Percentiles rank a stretch among this genome's conserved stretches.
Evolutionary conservation across 148 eudicot species (phyloP).

Genomic region (Oxyria digyna): DNA sequence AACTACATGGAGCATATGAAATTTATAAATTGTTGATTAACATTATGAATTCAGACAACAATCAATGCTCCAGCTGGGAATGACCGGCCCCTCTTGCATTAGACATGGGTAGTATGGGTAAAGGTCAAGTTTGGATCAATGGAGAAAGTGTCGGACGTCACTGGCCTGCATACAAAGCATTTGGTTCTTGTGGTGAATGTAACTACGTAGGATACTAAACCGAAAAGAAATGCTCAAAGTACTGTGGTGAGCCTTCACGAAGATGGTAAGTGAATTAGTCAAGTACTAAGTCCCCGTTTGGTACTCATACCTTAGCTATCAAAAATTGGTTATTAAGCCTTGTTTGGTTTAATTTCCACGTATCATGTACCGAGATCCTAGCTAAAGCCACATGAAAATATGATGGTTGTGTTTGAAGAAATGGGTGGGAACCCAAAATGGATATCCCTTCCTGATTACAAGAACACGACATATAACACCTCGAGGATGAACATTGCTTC

Average conservation of each 20-base stretch:
- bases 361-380: constrained; percentile 83
- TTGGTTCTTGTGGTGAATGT: constrained; percentile 51
- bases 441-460: constrained; percentile 20
- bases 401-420: constrained; percentile 76
- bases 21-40: too few species aligned
- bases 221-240: constrained; percentile 66
- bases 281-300: too few species aligned
- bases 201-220: constrained; percentile 49
- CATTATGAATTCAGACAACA: constrained; percentile 24
- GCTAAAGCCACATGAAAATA: constrained; percentile 60
- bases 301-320: too few species aligned
- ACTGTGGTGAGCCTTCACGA: constrained; percentile 74
- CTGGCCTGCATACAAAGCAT: constrained; percentile 73
- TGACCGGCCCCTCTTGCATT: constrained; percentile 67
- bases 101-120: constrained; percentile 76
- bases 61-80: constrained; percentile 59
- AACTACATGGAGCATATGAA: not conserved
- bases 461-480: too few species aligned
- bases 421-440: constrained; percentile 66
- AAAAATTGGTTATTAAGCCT: too few species aligned
- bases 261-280: constrained; percentile 42
- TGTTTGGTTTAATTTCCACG: constrained; percentile 28
- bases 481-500: too few species aligned
- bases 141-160: constrained; percentile 73
- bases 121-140: constrained; percentile 82